phyloP scores from a whole-genome alignment of 2,329 filamentous ascomycete species.

The Colletotrichum echinochloae region DNA sequence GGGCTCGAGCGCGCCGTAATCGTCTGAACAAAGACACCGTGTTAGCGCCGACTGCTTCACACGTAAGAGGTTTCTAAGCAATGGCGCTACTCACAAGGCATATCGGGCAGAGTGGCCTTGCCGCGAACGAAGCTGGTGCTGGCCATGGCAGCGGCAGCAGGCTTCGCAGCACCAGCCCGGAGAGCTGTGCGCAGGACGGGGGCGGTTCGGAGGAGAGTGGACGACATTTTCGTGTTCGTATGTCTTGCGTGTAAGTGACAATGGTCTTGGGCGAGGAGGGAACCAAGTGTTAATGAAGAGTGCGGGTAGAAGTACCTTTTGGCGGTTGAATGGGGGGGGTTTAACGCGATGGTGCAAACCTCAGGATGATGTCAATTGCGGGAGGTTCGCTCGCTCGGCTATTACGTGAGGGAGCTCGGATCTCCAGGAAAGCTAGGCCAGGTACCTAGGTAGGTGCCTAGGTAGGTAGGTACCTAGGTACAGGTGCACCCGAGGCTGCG shows the following conservation, averaged over 20 bases:
- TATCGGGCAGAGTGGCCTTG: constrained; percentile 94
- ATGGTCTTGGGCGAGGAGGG: not conserved
- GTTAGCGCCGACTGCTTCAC: constrained; percentile 3
- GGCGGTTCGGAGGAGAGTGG: constrained; percentile 78
- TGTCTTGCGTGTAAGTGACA: constrained; percentile 20
- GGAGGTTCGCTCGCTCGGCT: constrained; percentile 35
- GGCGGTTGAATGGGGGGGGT: constrained; percentile 42
- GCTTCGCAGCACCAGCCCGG: constrained; percentile 73
- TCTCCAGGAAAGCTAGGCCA: constrained; percentile 38
- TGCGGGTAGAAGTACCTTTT: constrained; percentile 21
- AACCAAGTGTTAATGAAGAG: not conserved
- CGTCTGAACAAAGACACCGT: constrained; percentile 69
- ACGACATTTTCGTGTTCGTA: constrained; percentile 71
- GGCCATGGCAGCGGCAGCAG: constrained; percentile 71
- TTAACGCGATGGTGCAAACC: constrained; percentile 30
- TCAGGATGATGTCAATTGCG: constrained; percentile 39
- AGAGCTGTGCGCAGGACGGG: constrained; percentile 77
- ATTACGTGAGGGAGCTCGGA: constrained; percentile 41
- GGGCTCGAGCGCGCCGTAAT: constrained; percentile 94
- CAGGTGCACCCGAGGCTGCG: no score
- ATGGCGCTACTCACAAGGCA: constrained; percentile 63
- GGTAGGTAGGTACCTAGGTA: no score
- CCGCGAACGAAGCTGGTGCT: constrained; percentile 82
- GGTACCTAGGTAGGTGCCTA: no score
- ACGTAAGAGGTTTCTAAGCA: not conserved